These are phyloP conservation scores for Gaeumannomyces tritici DNA, from an alignment of 2,329 filamentous ascomycete species.

Conservation along the genomic window DNA sequence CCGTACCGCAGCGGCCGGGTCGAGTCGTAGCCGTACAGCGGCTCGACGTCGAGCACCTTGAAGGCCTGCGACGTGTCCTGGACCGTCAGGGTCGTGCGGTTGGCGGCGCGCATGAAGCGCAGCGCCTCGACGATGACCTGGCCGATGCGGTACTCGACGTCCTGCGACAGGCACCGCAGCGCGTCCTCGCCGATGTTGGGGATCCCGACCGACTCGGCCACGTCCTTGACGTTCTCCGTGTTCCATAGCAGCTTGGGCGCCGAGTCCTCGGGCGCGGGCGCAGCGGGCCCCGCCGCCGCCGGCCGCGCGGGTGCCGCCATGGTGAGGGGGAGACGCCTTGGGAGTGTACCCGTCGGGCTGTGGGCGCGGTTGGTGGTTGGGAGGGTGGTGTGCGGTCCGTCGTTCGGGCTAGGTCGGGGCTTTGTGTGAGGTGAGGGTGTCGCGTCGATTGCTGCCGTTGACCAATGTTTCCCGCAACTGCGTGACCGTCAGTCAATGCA, in stretches of 20 bases:
- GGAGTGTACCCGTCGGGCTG: too few species aligned
- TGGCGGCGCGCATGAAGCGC: slow-evolving; percentile 90
- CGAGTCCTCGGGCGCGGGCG: slow-evolving; percentile 16
- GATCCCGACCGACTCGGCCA: slow-evolving; percentile 93
- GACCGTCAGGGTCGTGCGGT: slow-evolving; percentile 77
- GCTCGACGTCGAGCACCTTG: slow-evolving; percentile 81
- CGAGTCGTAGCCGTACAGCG: slow-evolving; percentile 92
- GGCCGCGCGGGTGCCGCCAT: not conserved
- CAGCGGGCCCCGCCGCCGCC: slow-evolving; percentile 7
- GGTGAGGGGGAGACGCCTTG: not conserved
- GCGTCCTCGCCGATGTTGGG: slow-evolving; percentile 73
- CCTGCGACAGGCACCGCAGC: slow-evolving; percentile 76
- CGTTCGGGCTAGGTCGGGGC: too few species aligned
- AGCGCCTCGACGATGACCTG: slow-evolving; percentile 90
- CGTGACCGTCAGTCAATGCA: not conserved
- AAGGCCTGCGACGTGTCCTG: slow-evolving; percentile 84
- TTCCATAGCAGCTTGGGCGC: slow-evolving; percentile 71
- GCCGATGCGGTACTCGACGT: slow-evolving; percentile 89
- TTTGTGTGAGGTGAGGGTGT: not conserved
- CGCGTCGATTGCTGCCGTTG: not conserved
- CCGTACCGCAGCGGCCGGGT: slow-evolving; percentile 83
- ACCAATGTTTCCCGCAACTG: not conserved
- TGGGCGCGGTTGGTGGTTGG: not conserved
- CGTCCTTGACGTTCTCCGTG: slow-evolving; percentile 87
- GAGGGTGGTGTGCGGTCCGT: too few species aligned